Conservation (phyloP, 139 green algal species). For the Zygnema cylindricum region DNA sequence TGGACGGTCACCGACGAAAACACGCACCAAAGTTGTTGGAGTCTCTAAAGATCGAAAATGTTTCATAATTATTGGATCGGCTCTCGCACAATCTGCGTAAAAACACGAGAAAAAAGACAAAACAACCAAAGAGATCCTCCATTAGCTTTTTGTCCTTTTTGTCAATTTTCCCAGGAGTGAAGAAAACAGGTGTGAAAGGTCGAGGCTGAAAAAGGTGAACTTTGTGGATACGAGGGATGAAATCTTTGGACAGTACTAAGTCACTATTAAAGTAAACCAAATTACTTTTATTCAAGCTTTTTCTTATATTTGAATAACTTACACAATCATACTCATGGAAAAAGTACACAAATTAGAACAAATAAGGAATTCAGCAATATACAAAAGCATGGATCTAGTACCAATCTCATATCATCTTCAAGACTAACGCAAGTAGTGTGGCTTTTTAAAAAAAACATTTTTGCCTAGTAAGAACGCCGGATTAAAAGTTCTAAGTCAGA, state of each 20-base stretch:
- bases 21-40: slow-evolving; percentile 27
- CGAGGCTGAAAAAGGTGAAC: background rate
- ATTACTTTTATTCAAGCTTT: background rate
- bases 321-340: too few species aligned
- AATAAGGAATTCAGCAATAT: too few species aligned
- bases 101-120: background rate
- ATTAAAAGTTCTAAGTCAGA: too few species aligned
- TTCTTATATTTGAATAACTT: too few species aligned
- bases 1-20: slow-evolving; percentile 25
- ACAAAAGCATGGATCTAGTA: too few species aligned
- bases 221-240: background rate
- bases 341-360: too few species aligned
- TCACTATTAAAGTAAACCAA: background rate
- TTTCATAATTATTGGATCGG: slow-evolving; percentile 17
- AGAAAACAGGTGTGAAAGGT: background rate
- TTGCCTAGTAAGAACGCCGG: too few species aligned
- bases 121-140: background rate
- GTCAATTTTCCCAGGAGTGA: background rate
- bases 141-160: too few species aligned
- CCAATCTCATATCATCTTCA: too few species aligned
- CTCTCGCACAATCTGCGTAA: slow-evolving; percentile 31
- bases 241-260: background rate
- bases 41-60: background rate
- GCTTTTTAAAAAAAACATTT: too few species aligned
- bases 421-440: too few species aligned